A percentile compares a stretch with the other conserved stretches of the same genome.
phyloP scores from a whole-genome alignment of 352 stramenopile species.

The Pythium coloratum region DNA sequence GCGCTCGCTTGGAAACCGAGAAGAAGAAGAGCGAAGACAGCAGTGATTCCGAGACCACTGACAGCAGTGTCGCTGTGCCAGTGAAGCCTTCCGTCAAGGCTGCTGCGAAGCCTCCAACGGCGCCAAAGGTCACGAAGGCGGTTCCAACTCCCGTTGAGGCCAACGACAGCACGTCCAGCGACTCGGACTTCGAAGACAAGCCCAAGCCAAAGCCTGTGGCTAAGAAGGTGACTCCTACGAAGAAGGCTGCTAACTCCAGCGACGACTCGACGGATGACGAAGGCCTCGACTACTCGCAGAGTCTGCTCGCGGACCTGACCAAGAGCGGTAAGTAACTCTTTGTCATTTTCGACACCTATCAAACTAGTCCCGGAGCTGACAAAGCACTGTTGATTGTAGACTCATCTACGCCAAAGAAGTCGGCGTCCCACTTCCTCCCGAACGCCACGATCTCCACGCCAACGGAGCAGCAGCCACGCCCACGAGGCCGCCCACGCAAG shows the following conservation, averaged over 20 bases:
- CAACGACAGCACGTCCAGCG: slow-evolving; percentile 32
- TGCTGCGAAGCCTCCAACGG: not conserved
- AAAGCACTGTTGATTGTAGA: not conserved
- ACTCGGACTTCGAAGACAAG: slow-evolving; percentile 42
- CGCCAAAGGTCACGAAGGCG: slow-evolving; percentile 5
- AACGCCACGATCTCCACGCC: slow-evolving; percentile 12
- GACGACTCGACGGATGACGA: slow-evolving; percentile 62
- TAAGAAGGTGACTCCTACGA: slow-evolving; percentile 4
- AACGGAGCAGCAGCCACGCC: slow-evolving; percentile 21
- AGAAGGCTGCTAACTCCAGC: slow-evolving; percentile 5
- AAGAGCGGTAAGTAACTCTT: slow-evolving; percentile 49
- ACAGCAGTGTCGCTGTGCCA: slow-evolving; percentile 12
- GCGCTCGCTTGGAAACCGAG: slow-evolving; percentile 36
- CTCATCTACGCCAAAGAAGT: slow-evolving; percentile 8
- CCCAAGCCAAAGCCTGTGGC: slow-evolving; percentile 14
- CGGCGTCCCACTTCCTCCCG: slow-evolving; percentile 2
- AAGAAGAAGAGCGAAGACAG: slow-evolving; percentile 27
- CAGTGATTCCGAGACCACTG: slow-evolving; percentile 15
- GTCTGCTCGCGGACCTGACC: slow-evolving; percentile 69
- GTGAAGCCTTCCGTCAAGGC: slow-evolving; percentile 10
- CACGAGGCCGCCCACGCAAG: slow-evolving; percentile 33
- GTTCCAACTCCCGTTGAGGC: slow-evolving; percentile 17
- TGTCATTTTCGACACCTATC: not conserved
- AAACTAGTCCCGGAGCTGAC: not conserved
- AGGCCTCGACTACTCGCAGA: slow-evolving; percentile 73